Base-by-base conservation (phyloP, 495 filamentous ascomycete species). In the Penicillium chermesinum region DNA sequence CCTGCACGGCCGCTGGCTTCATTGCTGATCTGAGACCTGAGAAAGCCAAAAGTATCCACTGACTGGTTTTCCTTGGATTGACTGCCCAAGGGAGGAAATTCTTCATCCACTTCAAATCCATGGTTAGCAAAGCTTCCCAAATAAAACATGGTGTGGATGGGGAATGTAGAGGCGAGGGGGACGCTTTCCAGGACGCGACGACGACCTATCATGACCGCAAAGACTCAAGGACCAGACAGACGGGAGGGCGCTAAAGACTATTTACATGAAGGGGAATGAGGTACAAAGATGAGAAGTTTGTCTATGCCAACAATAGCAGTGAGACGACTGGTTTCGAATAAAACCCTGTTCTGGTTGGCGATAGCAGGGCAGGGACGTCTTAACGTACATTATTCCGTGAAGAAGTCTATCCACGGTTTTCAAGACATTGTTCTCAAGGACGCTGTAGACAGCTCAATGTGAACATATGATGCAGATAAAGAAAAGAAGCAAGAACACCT, bases 351-450 rank as follows among this genome's bases (percentile, higher is more conserved):
- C 62, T 58, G 58, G 48, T 60, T 62, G 61, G 61, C 60, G 58
- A 65, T 71, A 68, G 67, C 67, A 74, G 74, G 73, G 64, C 66
- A 76, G 73, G 74, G 71, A 76, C 69, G 66, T 72, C 57, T 63
- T 88, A 89, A 88, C 85, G 82, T 90, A 90, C 86, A 90, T 84
- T 74, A 78, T 71, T 74, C 72, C 77, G 73, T 68, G 77, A 75
- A 30, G 70, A 76, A 76, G 70, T 78, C 80, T 78, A 80, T 81
- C 77, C 49, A 55, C 43, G 52, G 80, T 81, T 77, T 76, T 64
- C 61, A 68, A 66, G n/a, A n/a, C n/a, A n/a, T n/a, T n/a, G n/a
- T n/a, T n/a, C n/a, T n/a, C n/a, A n/a, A n/a, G n/a, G 59, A 62
- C 60, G 64, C 57, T 66, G 62, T 38, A 44, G 33, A 60, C 58